These are phyloP conservation scores for Pulveroboletus sp. DNA, from an alignment of 768 basidiomycete genomes.

Conservation along the genomic window DNA sequence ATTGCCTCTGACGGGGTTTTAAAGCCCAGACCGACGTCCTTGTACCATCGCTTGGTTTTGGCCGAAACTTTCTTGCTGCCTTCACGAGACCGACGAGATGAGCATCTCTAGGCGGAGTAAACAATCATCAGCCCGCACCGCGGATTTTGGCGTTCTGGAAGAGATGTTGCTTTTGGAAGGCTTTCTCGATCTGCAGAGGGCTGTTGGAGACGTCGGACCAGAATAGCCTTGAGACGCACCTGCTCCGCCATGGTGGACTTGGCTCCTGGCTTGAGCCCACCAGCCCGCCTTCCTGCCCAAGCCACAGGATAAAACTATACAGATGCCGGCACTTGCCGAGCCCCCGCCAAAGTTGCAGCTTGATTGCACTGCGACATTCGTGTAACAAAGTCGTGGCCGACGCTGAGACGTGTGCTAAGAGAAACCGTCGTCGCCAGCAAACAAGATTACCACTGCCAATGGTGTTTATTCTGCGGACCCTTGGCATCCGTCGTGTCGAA, in stretches of 20 bases:
- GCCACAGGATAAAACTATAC: slow-evolving; percentile 39
- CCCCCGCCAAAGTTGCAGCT: too few species aligned
- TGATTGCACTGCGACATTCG: too few species aligned
- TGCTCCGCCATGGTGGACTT: slow-evolving; percentile 54
- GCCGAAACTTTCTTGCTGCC: slow-evolving; percentile 89
- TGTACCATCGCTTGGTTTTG: slow-evolving; percentile 98
- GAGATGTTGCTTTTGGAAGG: slow-evolving; percentile 95
- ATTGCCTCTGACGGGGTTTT: slow-evolving; percentile 96
- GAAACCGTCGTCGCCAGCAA: background rate
- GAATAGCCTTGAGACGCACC: slow-evolving; percentile 32
- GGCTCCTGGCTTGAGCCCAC: slow-evolving; percentile 1
- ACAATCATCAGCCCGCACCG: slow-evolving; percentile 51
- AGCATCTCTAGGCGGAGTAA: slow-evolving; percentile 2
- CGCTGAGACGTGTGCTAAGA: background rate
- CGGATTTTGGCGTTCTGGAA: slow-evolving; percentile 96
- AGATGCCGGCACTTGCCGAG: slow-evolving; percentile 35
- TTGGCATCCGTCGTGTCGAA: background rate
- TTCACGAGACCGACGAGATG: slow-evolving; percentile 16
- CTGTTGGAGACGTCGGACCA: background rate
- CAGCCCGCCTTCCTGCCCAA: slow-evolving; percentile 14
- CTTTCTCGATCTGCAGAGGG: slow-evolving; percentile 78
- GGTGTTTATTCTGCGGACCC: too few species aligned
- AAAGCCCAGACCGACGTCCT: slow-evolving; percentile 95
- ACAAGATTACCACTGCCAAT: background rate
- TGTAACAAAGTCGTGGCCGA: too few species aligned